Evolutionary conservation across 768 basidiomycete species (phyloP), one percentile per base, ranked within the genome.

Genomic region (Boletus vermiculosoides): DNA sequence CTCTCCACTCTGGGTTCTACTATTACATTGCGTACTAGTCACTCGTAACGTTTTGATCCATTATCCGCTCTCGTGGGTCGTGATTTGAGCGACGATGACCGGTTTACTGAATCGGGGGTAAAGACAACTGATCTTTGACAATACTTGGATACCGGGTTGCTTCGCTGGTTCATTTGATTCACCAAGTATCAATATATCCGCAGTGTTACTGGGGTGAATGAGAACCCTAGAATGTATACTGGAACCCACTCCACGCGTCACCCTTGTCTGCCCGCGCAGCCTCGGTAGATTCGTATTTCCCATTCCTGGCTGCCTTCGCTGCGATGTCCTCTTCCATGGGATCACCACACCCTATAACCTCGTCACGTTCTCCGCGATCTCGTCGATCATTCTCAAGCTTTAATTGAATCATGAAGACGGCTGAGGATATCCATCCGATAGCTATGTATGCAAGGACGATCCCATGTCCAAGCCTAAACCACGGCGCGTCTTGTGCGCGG

Each of bases 201-300:
- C 12, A 33, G 18, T 16, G 20, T 48, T 34, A 33, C 22, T 11
- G 23, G 33, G 37, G 18, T n/a, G 20, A 25, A 44, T 31, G 20
- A 50, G 45, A 33, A 11, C 22, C 23, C 30, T 55, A 86, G 44
- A 83, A 62, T 2, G 77, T 80, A 71, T 89, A 89, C 57, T 83
- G 77, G 69, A 87, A 90, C n/a, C 88, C 86, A 64, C 87, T 89
- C 88, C 87, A 90, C 50, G 77, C 69, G 62, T 89, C 88, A 4
- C 88, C 87, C 63, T 86, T 88, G 69, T 74, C 63, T 23, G 69
- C 74, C 59, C 78, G 79, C 18, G 87, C 87, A 22, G 79, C 82
- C 42, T 83, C 79, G 13, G 83, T 72, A 50, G 76, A 83, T 50
- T 75, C 74, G 62, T 79, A 89, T 25, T 62, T 72, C 4, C 86